These are phyloP conservation scores for Spinacia oleracea DNA, from an alignment of 179 eudicot species.

Conservation along the genomic window DNA sequence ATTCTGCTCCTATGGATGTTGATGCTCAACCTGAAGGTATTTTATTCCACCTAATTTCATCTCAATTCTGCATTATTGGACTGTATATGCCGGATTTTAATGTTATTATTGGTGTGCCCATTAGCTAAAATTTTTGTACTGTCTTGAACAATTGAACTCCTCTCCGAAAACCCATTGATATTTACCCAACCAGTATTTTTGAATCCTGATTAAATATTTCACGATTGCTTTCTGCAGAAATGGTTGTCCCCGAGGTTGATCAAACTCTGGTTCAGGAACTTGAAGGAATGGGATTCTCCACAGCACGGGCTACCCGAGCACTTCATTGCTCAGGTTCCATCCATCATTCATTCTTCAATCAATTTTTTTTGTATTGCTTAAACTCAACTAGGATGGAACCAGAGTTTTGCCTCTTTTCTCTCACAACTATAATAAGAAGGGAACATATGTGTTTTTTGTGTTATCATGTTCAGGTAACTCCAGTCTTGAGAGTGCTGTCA, in stretches of 20 bases:
- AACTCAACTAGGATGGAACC: background rate
- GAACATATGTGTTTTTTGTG: background rate
- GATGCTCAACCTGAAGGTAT: slow-evolving; percentile 24
- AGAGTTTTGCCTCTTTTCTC: background rate
- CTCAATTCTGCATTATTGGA: no score
- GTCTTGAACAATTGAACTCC: no score
- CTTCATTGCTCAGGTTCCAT: slow-evolving; percentile 87
- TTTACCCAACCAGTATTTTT: no score
- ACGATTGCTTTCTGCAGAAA: slow-evolving; percentile 47
- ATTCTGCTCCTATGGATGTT: slow-evolving; percentile 53
- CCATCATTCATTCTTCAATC: slow-evolving; percentile 13
- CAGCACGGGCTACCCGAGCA: slow-evolving; percentile 77
- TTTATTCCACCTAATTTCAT: no score
- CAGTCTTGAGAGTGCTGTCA: slow-evolving; percentile 82
- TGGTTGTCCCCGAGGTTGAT: slow-evolving; percentile 93
- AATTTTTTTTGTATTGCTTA: background rate
- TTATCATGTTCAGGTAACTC: slow-evolving; percentile 52
- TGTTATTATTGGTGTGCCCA: no score
- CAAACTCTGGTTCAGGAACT: slow-evolving; percentile 71
- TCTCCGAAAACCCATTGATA: background rate
- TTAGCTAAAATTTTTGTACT: no score
- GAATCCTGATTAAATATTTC: no score
- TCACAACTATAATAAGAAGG: background rate
- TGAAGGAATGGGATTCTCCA: slow-evolving; percentile 86
- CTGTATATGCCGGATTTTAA: no score